Percentiles rank a stretch among this genome's conserved stretches.
These are phyloP conservation scores for Acidomyces sp. DNA, from an alignment of 495 filamentous ascomycete genomes.

Conservation along the genomic window DNA sequence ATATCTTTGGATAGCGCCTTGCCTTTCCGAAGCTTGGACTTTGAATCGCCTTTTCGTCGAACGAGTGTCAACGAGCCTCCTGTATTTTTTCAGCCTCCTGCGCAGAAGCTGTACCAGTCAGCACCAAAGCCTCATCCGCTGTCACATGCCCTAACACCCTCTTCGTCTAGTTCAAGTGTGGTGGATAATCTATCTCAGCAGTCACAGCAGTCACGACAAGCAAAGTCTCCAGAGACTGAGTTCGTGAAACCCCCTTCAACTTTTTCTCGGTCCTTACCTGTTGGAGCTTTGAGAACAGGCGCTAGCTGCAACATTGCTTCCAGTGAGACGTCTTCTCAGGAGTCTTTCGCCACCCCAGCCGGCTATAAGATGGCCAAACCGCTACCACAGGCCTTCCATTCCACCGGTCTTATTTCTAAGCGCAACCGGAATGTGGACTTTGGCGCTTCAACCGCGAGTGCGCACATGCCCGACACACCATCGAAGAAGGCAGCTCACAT, in stretches of 20 bases:
- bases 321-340: conserved; percentile 29
- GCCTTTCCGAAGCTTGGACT: conserved; percentile 34
- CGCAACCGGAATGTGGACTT: conserved; percentile 44
- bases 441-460: conserved; percentile 32
- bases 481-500: conserved; percentile 70
- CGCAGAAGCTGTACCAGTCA: conserved; percentile 23
- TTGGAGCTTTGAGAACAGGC: conserved; percentile 38
- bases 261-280: conserved; percentile 71
- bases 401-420: conserved; percentile 89
- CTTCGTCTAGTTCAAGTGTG: conserved; percentile 67
- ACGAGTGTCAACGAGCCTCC: conserved; percentile 15
- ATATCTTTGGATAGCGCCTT: conserved; percentile 64
- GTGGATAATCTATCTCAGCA: conserved; percentile 53
- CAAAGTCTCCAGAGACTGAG: conserved; percentile 23
- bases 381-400: conserved; percentile 76
- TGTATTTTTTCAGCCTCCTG: conserved; percentile 9
- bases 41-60: conserved; percentile 37
- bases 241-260: conserved; percentile 42
- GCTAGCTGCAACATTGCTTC: not conserved
- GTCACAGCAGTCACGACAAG: conserved; percentile 42
- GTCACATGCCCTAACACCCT: conserved; percentile 69
- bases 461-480: conserved; percentile 77
- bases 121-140: conserved; percentile 63
- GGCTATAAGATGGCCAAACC: conserved; percentile 76
- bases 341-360: conserved; percentile 65